phyloP scores from a whole-genome alignment of 495 filamentous ascomycete species.

The Hyaloscypha variabilis region DNA sequence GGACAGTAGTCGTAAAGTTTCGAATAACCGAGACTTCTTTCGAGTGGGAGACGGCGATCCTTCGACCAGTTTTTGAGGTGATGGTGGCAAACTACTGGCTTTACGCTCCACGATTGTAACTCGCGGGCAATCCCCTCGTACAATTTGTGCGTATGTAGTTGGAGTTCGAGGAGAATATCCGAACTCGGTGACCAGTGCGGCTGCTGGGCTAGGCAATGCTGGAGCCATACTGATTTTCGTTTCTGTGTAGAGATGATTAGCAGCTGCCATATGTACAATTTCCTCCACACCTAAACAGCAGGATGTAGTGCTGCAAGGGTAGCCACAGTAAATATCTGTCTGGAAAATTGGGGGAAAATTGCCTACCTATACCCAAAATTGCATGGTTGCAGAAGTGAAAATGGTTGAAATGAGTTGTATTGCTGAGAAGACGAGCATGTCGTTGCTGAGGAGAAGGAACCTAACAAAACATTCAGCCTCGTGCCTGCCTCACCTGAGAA shows the following conservation, averaged over 20 bases:
- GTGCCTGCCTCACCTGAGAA: constrained; percentile 9
- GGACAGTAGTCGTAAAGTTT: constrained; percentile 7
- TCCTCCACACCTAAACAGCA: too few species aligned
- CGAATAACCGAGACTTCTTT: constrained; percentile 6
- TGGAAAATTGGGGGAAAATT: background rate
- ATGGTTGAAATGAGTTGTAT: background rate
- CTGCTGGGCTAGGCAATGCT: constrained; percentile 12
- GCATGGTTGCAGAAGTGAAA: constrained; percentile 15
- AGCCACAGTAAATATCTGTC: too few species aligned
- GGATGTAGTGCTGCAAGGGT: too few species aligned
- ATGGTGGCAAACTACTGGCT: background rate
- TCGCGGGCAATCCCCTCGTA: too few species aligned
- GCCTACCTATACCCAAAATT: constrained; percentile 21
- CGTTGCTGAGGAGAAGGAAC: background rate
- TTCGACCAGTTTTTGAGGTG: background rate
- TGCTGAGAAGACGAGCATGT: background rate
- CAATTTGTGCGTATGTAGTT: background rate
- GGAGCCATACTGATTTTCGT: constrained; percentile 17
- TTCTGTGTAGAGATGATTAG: background rate
- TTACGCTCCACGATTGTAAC: background rate
- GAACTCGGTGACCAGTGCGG: constrained; percentile 11
- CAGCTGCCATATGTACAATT: too few species aligned
- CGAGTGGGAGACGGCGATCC: background rate
- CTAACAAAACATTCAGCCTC: constrained; percentile 8
- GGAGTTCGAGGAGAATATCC: constrained; percentile 5